These are phyloP conservation scores for Zarea fungicola DNA, from an alignment of 2,329 filamentous ascomycete genomes.

Conservation along the genomic window DNA sequence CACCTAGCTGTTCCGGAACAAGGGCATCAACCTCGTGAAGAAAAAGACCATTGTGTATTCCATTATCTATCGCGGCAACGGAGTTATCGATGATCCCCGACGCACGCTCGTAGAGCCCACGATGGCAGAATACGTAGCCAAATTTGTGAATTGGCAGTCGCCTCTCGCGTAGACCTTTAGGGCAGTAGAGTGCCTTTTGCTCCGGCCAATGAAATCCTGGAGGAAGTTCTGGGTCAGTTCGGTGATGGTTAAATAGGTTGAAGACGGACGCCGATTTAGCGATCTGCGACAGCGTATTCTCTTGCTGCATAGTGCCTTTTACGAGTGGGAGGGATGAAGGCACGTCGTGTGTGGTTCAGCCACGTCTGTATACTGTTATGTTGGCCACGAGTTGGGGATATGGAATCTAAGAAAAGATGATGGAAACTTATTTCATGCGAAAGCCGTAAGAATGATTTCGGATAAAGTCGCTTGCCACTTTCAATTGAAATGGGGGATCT, in stretches of 20 bases:
- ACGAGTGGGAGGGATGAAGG: too few relatives aligned
- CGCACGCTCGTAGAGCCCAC: neutral
- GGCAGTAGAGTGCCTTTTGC: neutral
- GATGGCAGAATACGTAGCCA: neutral
- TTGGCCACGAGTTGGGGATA: too few relatives aligned
- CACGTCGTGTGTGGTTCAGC: too few relatives aligned
- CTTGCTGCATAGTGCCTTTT: too few relatives aligned
- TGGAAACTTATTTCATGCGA: too few relatives aligned
- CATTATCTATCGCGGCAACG: neutral
- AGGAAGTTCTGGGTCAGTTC: neutral
- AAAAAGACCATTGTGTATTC: neutral
- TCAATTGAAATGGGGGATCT: too few relatives aligned
- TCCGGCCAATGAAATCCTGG: neutral
- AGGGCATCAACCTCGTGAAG: neutral
- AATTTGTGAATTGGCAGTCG: neutral
- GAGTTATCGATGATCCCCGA: neutral
- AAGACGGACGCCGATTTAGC: neutral
- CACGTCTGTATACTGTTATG: too few relatives aligned
- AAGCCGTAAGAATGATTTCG: too few relatives aligned
- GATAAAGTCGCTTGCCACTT: too few relatives aligned
- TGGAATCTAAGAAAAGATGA: too few relatives aligned
- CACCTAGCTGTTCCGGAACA: neutral
- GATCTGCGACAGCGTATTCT: neutral
- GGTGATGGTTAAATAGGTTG: neutral
- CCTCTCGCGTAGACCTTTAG: neutral